Percentiles rank a stretch among this genome's conserved stretches.
These are phyloP conservation scores for Erythrophleum ivorense DNA, from an alignment of 331 rosid species.

Conservation along the genomic window DNA sequence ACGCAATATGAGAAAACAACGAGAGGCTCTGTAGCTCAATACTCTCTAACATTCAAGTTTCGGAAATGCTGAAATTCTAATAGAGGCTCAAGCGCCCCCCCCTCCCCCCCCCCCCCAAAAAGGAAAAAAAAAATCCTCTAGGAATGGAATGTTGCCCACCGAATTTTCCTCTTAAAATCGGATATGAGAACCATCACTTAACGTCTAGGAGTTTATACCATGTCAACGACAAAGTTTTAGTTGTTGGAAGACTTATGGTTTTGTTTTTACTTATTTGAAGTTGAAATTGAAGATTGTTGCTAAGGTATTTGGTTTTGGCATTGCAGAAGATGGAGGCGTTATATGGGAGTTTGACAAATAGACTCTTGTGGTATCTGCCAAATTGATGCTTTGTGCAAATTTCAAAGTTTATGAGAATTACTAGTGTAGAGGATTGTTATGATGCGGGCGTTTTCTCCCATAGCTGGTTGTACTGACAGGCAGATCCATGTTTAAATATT, in stretches of 20 bases:
- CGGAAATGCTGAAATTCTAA: neutral
- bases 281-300: constrained; percentile 17
- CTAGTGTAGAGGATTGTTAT: constrained; percentile 8
- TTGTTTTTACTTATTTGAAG: neutral
- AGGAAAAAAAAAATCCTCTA: neutral
- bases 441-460: neutral
- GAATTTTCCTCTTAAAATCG: neutral
- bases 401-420: constrained; percentile 14
- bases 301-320: constrained; percentile 8
- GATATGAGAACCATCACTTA: neutral
- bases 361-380: neutral
- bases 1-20: neutral
- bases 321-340: constrained; percentile 77
- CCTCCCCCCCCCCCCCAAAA: too few species aligned
- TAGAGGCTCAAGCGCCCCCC: neutral
- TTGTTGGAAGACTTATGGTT: neutral
- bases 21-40: neutral
- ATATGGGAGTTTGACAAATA: constrained; percentile 81
- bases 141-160: neutral
- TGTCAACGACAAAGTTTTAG: neutral
- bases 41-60: neutral
- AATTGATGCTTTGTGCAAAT: constrained; percentile 5
- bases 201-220: neutral
- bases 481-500: neutral
- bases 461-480: neutral